Base-by-base conservation (phyloP, 1,284 basidiomycete species). In the Microbotryum intermedium region DNA sequence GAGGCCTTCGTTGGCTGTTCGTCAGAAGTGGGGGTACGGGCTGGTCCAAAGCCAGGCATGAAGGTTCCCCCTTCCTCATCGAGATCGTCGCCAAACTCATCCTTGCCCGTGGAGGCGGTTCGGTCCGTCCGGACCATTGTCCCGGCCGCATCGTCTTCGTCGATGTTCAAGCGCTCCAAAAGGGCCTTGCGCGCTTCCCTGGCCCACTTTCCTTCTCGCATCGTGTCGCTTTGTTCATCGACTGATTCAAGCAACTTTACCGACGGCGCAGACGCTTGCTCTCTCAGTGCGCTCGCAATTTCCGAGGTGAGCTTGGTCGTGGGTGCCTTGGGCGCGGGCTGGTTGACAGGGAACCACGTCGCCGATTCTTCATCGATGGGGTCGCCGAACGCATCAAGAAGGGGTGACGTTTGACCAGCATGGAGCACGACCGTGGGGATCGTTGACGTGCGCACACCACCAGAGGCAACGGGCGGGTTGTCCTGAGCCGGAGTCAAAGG, bases 51-150 rank as follows among this genome's bases (percentile, higher is more conserved):
- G 1, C 62, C 60, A 8, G 62, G 53, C 48, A 67, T 59, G 54
- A 62, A 67, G 5, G 65, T 67, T 16, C 25, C 25, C 28, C 55
- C 47, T 30, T 60, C 58, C 8, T 66, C 65, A 18, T 64, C 65
- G 9, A 55, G 21, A 25, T 63, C 61, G 57, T 68, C 66, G 23
- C 61, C 66, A 18, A 59, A 62, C 45, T 68, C 64, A 59, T 67
- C 63, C 25, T 39, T 39, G 34, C 34, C 34, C 34, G 34, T 16
- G 13, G 34, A 39, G 1, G 13, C 34, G 34, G 9, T 39, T 16
- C 3, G 34, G 6, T 39, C 34, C 34, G 13, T 39, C 34, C 34
- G 34, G 13, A 39, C 34, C 34, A 39, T 16, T 16, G 34, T 39
- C 18, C 34, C 34, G 18, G 34, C 1, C 13, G 34, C 34, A 39